Evolutionary conservation across 345 rosid species (phyloP).

Genomic region (Melastoma malabathricum): DNA sequence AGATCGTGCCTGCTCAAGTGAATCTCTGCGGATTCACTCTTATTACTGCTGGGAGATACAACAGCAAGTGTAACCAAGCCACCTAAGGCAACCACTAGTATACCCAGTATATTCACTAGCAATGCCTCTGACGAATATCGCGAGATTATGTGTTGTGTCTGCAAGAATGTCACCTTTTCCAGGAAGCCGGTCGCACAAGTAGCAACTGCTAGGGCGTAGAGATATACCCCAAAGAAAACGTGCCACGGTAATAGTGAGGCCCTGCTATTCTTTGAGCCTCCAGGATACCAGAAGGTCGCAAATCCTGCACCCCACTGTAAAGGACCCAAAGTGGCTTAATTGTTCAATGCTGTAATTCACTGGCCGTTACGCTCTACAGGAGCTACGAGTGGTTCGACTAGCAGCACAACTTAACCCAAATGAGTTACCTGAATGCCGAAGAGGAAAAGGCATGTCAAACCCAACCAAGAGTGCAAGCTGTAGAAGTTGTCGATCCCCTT

Average conservation of each 20-base stretch:
- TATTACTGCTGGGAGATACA: conserved; percentile 39
- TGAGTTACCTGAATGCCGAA: conserved; percentile 60
- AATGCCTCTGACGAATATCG: conserved; percentile 67
- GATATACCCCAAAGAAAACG: conserved; percentile 67
- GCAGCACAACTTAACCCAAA: not conserved
- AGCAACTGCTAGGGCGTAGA: conserved; percentile 58
- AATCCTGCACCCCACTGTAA: conserved; percentile 82
- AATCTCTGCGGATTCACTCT: conserved; percentile 32
- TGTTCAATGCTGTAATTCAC: too few relatives aligned
- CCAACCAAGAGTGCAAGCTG: conserved; percentile 98
- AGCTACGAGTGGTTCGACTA: too few relatives aligned
- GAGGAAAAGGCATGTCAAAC: conserved; percentile 69
- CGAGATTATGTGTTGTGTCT: conserved; percentile 55
- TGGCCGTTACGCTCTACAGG: too few relatives aligned
- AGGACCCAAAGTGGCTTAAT: conserved; percentile 1
- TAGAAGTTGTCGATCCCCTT: conserved; percentile 88
- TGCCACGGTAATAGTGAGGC: conserved; percentile 71
- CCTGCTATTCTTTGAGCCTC: conserved; percentile 73
- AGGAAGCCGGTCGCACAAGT: conserved; percentile 65
- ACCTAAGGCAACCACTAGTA: conserved; percentile 55
- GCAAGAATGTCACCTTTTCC: conserved; percentile 88
- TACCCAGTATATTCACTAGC: conserved; percentile 64
- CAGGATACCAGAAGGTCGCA: conserved; percentile 80
- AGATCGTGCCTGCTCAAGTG: conserved; percentile 25
- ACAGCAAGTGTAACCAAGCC: conserved; percentile 68